Evolutionary conservation across 805 yeast genomes (phyloP).

Genomic region (Candida sakaeoensis): DNA sequence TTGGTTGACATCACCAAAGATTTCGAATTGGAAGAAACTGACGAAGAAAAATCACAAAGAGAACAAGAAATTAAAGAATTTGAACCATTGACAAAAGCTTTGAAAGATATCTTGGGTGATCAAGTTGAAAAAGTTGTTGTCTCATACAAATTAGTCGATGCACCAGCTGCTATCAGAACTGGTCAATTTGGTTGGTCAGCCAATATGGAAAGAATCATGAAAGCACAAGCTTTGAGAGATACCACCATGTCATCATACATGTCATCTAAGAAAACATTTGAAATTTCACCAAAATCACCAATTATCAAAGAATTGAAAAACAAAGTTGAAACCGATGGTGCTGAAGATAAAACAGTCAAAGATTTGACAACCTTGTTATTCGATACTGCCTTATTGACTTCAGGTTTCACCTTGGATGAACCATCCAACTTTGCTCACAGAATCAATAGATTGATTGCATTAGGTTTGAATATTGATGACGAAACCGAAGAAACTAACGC

Average conservation of each 20-base stretch:
- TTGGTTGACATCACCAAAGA: conserved; percentile 98
- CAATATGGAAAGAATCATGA: conserved; percentile 99
- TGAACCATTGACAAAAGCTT: conserved; percentile 91
- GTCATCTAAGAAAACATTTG: conserved; percentile 99
- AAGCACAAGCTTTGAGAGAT: conserved; percentile 99
- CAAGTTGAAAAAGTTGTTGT: conserved; percentile 99
- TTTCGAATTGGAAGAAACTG: conserved; percentile 97
- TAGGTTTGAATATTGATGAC: conserved; percentile 97
- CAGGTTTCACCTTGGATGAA: conserved; percentile 98
- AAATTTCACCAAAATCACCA: conserved; percentile 94
- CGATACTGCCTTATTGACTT: conserved; percentile 97
- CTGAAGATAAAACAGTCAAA: conserved; percentile 97
- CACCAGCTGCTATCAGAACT: conserved; percentile 99
- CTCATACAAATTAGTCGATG: conserved; percentile 93
- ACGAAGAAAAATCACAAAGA: conserved; percentile 92
- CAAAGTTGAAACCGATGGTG: conserved; percentile 96
- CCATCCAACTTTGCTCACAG: conserved; percentile 96
- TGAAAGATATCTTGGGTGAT: conserved; percentile 96
- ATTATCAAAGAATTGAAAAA: conserved; percentile 93
- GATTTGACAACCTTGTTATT: conserved; percentile 93
- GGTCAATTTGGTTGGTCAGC: conserved; percentile 99
- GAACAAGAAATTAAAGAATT: conserved; percentile 90
- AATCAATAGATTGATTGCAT: conserved; percentile 95
- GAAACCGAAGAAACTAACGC: conserved; percentile 55
- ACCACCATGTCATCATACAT: conserved; percentile 98